A percentile compares a stretch with the other conserved stretches of the same genome.
Evolutionary conservation across 176 grass and related monocot species (phyloP).

Genomic region (Musa schizocarpa): DNA sequence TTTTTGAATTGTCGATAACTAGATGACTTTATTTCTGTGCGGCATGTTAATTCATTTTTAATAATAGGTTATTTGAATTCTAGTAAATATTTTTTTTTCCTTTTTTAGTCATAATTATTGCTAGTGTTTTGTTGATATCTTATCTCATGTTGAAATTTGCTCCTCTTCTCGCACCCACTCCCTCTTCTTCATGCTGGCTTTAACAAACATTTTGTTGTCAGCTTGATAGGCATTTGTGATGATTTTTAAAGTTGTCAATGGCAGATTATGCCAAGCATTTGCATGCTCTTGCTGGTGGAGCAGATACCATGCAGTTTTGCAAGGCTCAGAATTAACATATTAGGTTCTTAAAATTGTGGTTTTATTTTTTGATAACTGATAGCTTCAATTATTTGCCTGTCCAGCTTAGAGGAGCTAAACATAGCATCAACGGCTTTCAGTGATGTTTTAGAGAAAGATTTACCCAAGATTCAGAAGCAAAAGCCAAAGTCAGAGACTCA

Average conservation of each 20-base stretch:
- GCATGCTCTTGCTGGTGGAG: too few relatives aligned
- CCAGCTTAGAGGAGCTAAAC: slow-evolving; percentile 63
- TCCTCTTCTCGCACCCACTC: background rate
- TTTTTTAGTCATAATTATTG: too few relatives aligned
- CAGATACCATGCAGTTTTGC: background rate
- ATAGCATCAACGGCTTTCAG: slow-evolving; percentile 70
- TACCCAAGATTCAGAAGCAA: slow-evolving; percentile 57
- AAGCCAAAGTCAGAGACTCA: slow-evolving; percentile 46
- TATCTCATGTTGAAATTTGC: background rate
- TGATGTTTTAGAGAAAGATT: slow-evolving; percentile 70
- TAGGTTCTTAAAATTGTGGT: background rate
- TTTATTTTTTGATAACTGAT: background rate
- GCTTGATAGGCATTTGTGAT: background rate
- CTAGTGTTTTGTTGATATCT: background rate
- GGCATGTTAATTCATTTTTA: too few relatives aligned
- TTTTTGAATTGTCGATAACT: background rate
- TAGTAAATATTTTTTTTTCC: too few relatives aligned
- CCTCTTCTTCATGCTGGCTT: too few relatives aligned
- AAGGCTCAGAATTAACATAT: background rate
- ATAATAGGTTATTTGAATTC: too few relatives aligned
- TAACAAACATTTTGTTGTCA: too few relatives aligned
- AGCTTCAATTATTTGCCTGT: slow-evolving; percentile 13
- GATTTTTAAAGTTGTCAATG: background rate
- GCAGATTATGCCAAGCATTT: background rate
- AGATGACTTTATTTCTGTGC: too few relatives aligned